A percentile compares a stretch with the other conserved stretches of the same genome.
These are phyloP conservation scores for Saturnispora quitensis DNA, from an alignment of 805 yeast species.

Conservation along the genomic window DNA sequence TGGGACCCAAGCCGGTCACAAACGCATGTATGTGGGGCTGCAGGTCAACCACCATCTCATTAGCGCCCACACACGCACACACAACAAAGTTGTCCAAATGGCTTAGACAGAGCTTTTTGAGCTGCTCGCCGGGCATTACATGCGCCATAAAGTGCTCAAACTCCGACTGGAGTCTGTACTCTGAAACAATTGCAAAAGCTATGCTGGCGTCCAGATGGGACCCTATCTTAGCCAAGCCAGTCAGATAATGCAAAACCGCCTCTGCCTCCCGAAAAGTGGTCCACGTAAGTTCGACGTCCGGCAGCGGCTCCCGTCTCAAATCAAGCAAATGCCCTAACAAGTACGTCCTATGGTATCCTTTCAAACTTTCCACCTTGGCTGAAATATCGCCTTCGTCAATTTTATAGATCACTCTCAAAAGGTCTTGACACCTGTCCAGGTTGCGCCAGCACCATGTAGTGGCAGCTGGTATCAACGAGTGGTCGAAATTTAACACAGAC, in stretches of 20 bases:
- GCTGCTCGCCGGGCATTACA: not conserved
- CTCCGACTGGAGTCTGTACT: not conserved
- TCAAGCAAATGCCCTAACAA: not conserved
- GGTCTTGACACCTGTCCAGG: not conserved
- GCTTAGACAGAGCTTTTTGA: not conserved
- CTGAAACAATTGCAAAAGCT: not conserved
- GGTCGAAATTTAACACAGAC: not conserved
- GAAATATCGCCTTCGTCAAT: not conserved
- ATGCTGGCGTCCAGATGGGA: not conserved
- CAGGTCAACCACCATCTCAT: not conserved
- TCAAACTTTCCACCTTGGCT: not conserved
- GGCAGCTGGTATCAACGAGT: not conserved
- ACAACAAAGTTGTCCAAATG: not conserved
- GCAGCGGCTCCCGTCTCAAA: not conserved
- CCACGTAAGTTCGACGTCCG: not conserved
- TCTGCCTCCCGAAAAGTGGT: not conserved
- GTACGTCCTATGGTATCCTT: not conserved
- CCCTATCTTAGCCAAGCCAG: not conserved
- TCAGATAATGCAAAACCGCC: not conserved
- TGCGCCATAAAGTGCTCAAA: not conserved
- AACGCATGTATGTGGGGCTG: not conserved
- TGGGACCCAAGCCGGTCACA: not conserved
- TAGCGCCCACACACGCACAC: not conserved
- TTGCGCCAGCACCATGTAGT: not conserved
- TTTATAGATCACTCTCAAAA: not conserved